Conservation (phyloP, 495 filamentous ascomycete genomes). For the Penicillium silybi region DNA sequence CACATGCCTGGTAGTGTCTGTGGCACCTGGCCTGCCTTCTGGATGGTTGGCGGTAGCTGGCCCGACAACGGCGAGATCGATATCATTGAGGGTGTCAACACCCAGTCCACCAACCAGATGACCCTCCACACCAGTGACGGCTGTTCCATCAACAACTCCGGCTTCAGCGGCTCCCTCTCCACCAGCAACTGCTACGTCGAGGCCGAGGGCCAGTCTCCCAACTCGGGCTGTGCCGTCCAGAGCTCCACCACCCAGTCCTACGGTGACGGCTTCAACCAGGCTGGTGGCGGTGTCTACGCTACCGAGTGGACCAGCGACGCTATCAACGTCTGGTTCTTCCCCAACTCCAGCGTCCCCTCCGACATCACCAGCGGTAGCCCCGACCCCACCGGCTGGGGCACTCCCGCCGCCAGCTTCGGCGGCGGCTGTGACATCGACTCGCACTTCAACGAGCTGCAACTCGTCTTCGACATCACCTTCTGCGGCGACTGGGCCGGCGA, state of each 20-base stretch:
- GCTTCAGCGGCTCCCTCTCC: conserved; percentile 36
- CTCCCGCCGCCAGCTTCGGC: conserved; percentile 55
- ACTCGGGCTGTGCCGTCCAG: conserved; percentile 53
- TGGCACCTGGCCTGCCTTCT: conserved; percentile 59
- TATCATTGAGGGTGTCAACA: conserved; percentile 69
- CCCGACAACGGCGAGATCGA: conserved; percentile 69
- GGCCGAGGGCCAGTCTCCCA: conserved; percentile 40
- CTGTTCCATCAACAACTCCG: conserved; percentile 52
- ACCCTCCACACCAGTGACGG: conserved; percentile 60
- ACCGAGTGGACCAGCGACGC: conserved; percentile 58
- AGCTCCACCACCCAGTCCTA: conserved; percentile 36
- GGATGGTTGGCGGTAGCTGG: conserved; percentile 57
- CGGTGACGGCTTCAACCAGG: conserved; percentile 54
- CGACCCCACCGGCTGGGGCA: conserved; percentile 57
- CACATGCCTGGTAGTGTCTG: conserved; percentile 55
- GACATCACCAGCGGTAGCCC: conserved; percentile 50
- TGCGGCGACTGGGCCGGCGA: conserved; percentile 62
- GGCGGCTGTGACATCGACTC: conserved; percentile 56
- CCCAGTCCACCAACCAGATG: conserved; percentile 52
- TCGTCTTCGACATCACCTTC: conserved; percentile 66
- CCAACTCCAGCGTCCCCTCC: conserved; percentile 41
- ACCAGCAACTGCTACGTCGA: conserved; percentile 51
- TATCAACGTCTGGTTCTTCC: conserved; percentile 63
- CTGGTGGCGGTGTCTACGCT: conserved; percentile 58
- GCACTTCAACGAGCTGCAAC: conserved; percentile 60